Conservation (phyloP, 1,284 basidiomycete genomes). For the Mycena sp. region DNA sequence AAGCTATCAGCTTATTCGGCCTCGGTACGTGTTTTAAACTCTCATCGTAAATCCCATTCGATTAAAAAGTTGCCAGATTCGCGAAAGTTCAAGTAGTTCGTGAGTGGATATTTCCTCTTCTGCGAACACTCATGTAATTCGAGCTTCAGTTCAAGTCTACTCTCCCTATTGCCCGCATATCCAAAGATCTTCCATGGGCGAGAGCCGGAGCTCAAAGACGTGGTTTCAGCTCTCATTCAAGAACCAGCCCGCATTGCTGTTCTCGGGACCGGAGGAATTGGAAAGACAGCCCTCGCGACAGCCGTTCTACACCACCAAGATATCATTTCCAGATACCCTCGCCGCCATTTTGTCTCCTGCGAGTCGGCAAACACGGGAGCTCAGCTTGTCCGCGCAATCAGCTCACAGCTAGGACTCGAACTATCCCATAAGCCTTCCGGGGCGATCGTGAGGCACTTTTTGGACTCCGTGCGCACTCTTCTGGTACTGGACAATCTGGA, state of each 20-base stretch:
- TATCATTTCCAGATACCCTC: not conserved
- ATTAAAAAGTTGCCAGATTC: not conserved
- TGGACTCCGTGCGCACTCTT: not conserved
- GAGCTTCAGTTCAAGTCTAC: not conserved
- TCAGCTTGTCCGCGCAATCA: constrained; percentile 21
- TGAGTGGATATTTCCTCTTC: not conserved
- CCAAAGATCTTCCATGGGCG: constrained; percentile 18
- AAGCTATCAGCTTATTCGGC: no score
- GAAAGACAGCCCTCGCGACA: constrained; percentile 10
- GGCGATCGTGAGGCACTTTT: not conserved
- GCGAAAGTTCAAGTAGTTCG: not conserved
- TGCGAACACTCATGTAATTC: not conserved
- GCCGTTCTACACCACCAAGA: constrained; percentile 7
- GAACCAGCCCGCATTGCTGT: not conserved
- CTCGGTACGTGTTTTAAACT: no score
- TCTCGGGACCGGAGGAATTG: constrained; percentile 20
- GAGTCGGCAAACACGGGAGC: not conserved
- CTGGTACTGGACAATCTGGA: constrained; percentile 15
- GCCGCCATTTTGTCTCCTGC: constrained; percentile 15
- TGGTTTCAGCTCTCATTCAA: not conserved
- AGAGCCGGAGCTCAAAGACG: not conserved
- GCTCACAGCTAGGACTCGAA: not conserved
- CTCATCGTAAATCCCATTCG: not conserved
- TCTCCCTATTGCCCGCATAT: constrained; percentile 2
- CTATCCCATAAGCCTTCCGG: not conserved